Base-by-base conservation (phyloP, 805 yeast species). In the Candida maltosa region DNA sequence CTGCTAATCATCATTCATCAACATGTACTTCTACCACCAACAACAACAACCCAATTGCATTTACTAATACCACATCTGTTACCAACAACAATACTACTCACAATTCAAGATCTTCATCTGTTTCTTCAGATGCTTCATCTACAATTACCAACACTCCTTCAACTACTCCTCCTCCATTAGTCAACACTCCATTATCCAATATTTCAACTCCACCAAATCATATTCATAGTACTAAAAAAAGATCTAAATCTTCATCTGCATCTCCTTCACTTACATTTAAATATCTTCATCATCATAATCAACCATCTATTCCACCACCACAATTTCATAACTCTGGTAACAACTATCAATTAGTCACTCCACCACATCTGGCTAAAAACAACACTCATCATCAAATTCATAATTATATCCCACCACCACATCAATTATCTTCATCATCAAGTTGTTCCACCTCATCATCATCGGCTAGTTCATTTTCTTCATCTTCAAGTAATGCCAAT, bases 331-430 rank as follows among this genome's bases (percentile, higher is more conserved):
- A 15, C 11, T 4, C 30, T 9, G 4, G 12, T 17, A n/a, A 21
- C 4, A n/a, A 33, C 12, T 15, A 16, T 33, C 30, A 33, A 33
- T 11, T 33, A 22, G 22, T 26, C 6, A 34, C 37, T 3, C 37
- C 37, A 7, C 34, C 34, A 11, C 20, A 24, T 17, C 21, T 25
- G 10, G 34, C 34, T 16, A 16, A 15, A 23, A 16, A 8, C 19
- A 19, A 9, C 14, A 16, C 29, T 9, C 26, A 10, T 4, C 30
- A 25, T 4, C 29, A 6, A 31, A 20, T 3, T 12, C 21, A 19
- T 20, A 10, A 16, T 25, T 16, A 23, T 7, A 17, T 23, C 14
- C 26, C 33, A 17, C 25, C 32, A 12, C 32, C 32, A 12, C 32
- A 18, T 8, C 24, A 29, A 9, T 10, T n/a, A n/a, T n/a, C n/a